Percentiles rank a stretch among this genome's conserved stretches.
These are phyloP conservation scores for Eutrema salsugineum DNA, from an alignment of 441 rosid species.

Conservation along the genomic window DNA sequence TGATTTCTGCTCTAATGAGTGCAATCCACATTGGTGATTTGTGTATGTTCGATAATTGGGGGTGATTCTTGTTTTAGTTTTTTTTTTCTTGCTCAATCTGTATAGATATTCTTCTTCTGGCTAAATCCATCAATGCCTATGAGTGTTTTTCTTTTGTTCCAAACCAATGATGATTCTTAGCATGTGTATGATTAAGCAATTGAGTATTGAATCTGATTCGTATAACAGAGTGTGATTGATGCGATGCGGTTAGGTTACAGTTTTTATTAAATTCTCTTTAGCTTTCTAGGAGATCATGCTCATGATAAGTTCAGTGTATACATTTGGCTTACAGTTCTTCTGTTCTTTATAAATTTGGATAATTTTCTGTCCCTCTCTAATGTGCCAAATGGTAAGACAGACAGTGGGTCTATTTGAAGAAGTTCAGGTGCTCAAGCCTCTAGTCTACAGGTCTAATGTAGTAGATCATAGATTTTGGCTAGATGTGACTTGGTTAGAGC, in stretches of 20 bases:
- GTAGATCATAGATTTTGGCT: background rate
- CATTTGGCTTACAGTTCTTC: background rate
- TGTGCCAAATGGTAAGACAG: background rate
- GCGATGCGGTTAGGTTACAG: background rate
- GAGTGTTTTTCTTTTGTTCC: constrained; percentile 3
- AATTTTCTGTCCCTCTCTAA: background rate
- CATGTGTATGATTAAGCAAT: background rate
- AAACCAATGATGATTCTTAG: background rate
- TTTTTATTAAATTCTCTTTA: background rate
- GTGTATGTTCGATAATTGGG: constrained; percentile 2
- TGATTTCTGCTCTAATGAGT: constrained; percentile 27
- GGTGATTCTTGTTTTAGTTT: constrained; percentile 8
- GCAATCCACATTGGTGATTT: constrained; percentile 27
- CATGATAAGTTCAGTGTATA: background rate
- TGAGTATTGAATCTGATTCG: constrained; percentile 15
- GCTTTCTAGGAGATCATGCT: background rate
- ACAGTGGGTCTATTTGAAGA: background rate
- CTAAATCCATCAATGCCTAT: background rate
- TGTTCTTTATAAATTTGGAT: background rate
- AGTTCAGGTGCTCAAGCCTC: background rate
- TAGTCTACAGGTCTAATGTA: background rate
- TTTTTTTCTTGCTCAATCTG: constrained; percentile 3
- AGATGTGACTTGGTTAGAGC: background rate
- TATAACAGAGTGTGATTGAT: background rate
- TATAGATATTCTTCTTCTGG: constrained; percentile 12